Evolutionary conservation across 2,329 filamentous ascomycete genomes (phyloP).

Genomic region (Fusarium abutilonis): DNA sequence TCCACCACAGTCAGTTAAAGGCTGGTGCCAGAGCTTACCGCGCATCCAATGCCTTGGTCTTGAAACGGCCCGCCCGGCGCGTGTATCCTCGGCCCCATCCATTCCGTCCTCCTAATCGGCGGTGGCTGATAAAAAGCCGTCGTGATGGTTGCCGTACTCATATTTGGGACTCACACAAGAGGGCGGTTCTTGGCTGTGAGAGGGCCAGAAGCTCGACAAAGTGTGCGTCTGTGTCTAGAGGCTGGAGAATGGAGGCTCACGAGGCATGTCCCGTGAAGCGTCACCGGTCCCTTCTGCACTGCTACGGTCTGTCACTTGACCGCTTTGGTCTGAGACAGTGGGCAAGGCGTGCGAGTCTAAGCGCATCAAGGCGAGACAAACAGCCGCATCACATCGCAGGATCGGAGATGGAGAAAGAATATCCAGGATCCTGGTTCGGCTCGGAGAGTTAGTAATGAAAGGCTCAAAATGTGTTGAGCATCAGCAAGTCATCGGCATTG

Average conservation of each 20-base stretch:
- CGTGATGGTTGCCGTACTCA: constrained; percentile 23
- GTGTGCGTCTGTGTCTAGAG: constrained; percentile 1
- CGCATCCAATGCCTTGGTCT: constrained; percentile 30
- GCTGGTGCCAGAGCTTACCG: constrained; percentile 20
- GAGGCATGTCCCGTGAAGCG: constrained; percentile 31
- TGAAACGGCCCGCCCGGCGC: constrained; percentile 46
- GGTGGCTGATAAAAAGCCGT: constrained; percentile 22
- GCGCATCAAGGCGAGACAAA: constrained; percentile 11
- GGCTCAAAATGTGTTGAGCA: constrained; percentile 1
- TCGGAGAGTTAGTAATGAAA: constrained; percentile 15
- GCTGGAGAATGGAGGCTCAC: constrained; percentile 32
- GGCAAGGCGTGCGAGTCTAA: constrained; percentile 21
- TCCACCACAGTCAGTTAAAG: constrained; percentile 19
- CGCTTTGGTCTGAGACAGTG: constrained; percentile 33
- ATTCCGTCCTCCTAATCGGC: constrained; percentile 19
- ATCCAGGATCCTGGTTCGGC: constrained; percentile 12
- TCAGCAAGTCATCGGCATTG: constrained; percentile 35
- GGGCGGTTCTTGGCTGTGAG: constrained; percentile 28
- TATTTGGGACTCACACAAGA: constrained; percentile 7
- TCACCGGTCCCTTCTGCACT: constrained; percentile 12
- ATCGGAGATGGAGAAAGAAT: constrained; percentile 13
- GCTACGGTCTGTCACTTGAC: constrained; percentile 32
- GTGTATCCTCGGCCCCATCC: constrained; percentile 40
- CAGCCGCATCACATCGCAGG: constrained; percentile 14
- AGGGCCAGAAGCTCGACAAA: constrained; percentile 8